Evolutionary conservation across 208 protist species (phyloP).

Genomic region (Crithidia brevicula): DNA sequence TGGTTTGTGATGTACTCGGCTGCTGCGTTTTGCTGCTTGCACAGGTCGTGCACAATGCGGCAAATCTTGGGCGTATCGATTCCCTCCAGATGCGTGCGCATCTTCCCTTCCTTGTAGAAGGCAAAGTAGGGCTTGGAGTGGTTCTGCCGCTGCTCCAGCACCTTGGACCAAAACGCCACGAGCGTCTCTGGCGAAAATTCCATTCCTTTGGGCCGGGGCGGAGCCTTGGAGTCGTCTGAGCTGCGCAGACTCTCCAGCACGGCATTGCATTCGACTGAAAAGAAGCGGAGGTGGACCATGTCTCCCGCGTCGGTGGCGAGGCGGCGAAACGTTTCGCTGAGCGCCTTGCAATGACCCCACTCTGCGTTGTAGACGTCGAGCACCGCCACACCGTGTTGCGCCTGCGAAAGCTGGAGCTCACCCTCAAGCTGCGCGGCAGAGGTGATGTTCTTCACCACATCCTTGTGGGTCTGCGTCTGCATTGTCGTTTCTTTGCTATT

Average conservation of each 20-base stretch:
- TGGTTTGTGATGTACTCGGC: constrained; percentile 79
- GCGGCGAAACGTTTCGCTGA: constrained; percentile 87
- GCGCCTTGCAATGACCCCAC: constrained; percentile 86
- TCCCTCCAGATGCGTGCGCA: constrained; percentile 71
- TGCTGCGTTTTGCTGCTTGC: constrained; percentile 70
- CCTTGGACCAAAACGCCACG: constrained; percentile 56
- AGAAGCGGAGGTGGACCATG: constrained; percentile 80
- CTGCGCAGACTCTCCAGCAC: constrained; percentile 73
- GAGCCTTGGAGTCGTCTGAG: constrained; percentile 33
- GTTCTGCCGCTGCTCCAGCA: constrained; percentile 60
- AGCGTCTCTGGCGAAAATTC: constrained; percentile 69
- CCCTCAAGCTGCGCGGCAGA: constrained; percentile 71
- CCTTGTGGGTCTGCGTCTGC: constrained; percentile 52
- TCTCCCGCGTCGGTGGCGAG: constrained; percentile 84
- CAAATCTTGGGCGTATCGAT: constrained; percentile 88
- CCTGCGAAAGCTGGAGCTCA: constrained; percentile 79
- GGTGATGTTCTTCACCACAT: constrained; percentile 85
- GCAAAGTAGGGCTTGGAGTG: constrained; percentile 90
- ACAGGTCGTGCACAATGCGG: constrained; percentile 75
- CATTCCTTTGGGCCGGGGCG: constrained; percentile 40
- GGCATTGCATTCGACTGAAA: constrained; percentile 84
- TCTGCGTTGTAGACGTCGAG: constrained; percentile 90
- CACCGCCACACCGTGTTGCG: constrained; percentile 83
- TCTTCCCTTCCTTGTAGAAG: constrained; percentile 89
- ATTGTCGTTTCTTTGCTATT: no score